Percentiles rank a stretch among this genome's conserved stretches.
phyloP scores from a whole-genome alignment of 2,329 filamentous ascomycete species.

The Hypoxylon sp. region DNA sequence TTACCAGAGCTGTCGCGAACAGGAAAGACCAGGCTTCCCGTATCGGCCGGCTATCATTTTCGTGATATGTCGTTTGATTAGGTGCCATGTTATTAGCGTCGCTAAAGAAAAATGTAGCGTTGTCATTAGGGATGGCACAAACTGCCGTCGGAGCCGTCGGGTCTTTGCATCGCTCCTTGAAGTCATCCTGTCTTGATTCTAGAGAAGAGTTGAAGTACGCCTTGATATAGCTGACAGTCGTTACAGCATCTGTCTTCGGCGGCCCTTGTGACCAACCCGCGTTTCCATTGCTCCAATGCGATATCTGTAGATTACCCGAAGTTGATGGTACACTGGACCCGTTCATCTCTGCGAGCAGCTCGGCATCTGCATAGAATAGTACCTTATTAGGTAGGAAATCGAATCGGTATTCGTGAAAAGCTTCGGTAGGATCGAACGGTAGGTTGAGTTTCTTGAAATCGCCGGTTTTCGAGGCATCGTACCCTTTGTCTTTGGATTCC shows the following conservation, averaged over 20 bases:
- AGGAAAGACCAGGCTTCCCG: conserved; percentile 15
- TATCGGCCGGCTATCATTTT: conserved; percentile 13
- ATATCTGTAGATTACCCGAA: conserved; percentile 73
- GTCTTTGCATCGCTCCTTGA: conserved; percentile 53
- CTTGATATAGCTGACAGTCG: conserved; percentile 75
- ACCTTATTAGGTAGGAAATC: conserved; percentile 73
- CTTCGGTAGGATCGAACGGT: conserved; percentile 70
- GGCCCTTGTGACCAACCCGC: conserved; percentile 75
- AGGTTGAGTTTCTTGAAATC: conserved; percentile 67
- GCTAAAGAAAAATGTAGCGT: conserved; percentile 59
- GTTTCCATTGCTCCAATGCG: conserved; percentile 83
- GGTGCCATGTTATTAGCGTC: conserved; percentile 55
- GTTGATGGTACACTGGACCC: conserved; percentile 65
- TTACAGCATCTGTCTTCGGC: conserved; percentile 66
- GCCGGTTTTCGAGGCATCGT: conserved; percentile 67
- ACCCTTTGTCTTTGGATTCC: conserved; percentile 65
- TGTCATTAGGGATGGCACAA: conserved; percentile 61
- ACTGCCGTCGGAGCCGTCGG: conserved; percentile 50
- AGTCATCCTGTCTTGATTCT: conserved; percentile 50
- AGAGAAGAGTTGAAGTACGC: conserved; percentile 80
- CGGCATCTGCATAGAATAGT: conserved; percentile 73
- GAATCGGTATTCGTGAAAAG: conserved; percentile 81
- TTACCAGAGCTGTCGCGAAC: conserved; percentile 13
- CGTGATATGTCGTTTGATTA: conserved; percentile 56
- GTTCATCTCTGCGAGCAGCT: conserved; percentile 63